Evolutionary conservation across 2,329 filamentous ascomycete genomes (phyloP).

Genomic region (Parastagonospora nodorum): DNA sequence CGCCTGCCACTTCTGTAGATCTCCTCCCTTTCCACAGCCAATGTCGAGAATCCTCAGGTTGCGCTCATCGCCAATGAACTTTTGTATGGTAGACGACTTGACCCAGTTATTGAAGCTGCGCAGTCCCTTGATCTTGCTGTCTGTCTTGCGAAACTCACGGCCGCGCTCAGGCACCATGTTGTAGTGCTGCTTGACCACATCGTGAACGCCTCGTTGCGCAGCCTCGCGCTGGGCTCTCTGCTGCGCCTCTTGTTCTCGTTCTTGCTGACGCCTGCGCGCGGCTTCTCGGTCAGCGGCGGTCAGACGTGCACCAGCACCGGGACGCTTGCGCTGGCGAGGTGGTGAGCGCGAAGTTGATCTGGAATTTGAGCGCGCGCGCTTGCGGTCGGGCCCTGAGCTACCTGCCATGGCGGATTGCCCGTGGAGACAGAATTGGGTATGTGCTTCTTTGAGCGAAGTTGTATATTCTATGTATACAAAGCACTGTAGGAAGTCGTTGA

Average conservation of each 20-base stretch:
- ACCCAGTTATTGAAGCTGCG: constrained; percentile 98
- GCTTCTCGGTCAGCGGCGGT: constrained; percentile 70
- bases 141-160: constrained; percentile 90
- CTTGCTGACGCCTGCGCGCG: constrained; percentile 59
- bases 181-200: constrained; percentile 92
- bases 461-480: background rate
- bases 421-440: background rate
- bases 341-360: constrained; percentile 46
- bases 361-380: constrained; percentile 41
- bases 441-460: background rate
- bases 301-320: constrained; percentile 59
- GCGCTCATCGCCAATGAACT: constrained; percentile 66
- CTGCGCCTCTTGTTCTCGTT: constrained; percentile 51
- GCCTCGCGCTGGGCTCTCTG: constrained; percentile 52
- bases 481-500: too few species aligned
- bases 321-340: constrained; percentile 71
- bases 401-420: constrained; percentile 22
- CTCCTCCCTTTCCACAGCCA: constrained; percentile 95
- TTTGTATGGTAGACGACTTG: constrained; percentile 96
- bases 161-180: constrained; percentile 94
- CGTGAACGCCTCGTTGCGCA: constrained; percentile 67
- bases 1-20: constrained; percentile 94
- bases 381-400: constrained; percentile 24
- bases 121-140: constrained; percentile 92
- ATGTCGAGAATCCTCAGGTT: constrained; percentile 85